phyloP scores from a whole-genome alignment of 106 monocot species.

The Allium sativum region DNA sequence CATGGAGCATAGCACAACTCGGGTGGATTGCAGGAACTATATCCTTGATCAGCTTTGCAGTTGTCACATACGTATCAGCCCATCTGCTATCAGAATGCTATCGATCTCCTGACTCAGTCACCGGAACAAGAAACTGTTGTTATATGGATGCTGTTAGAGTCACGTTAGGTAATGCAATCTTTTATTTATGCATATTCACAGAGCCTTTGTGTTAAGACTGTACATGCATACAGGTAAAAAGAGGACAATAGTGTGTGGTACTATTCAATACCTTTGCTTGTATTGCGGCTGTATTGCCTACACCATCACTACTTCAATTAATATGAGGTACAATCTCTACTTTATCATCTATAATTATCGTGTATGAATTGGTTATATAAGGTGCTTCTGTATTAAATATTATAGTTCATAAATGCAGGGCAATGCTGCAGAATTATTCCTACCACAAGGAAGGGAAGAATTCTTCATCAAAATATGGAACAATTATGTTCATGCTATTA shows the following conservation, averaged over 20 bases:
- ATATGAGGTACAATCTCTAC: too few relatives aligned
- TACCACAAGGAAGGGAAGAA: constrained; percentile 58
- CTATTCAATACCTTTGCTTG: too few relatives aligned
- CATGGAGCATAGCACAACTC: constrained; percentile 55
- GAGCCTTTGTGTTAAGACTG: too few relatives aligned
- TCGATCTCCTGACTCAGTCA: constrained; percentile 20
- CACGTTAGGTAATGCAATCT: constrained; percentile 12
- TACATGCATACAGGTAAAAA: too few relatives aligned
- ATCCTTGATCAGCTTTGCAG: neutral
- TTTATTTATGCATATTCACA: too few relatives aligned
- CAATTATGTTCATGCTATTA: constrained; percentile 35
- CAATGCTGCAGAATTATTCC: constrained; percentile 56
- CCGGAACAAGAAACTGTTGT: constrained; percentile 24
- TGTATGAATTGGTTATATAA: too few relatives aligned
- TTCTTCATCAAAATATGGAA: constrained; percentile 27
- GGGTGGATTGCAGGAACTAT: constrained; percentile 54
- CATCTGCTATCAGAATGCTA: constrained; percentile 26
- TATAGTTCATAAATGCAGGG: constrained; percentile 27
- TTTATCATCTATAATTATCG: too few relatives aligned
- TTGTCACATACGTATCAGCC: neutral
- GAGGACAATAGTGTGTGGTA: too few relatives aligned
- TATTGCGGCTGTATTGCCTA: too few relatives aligned
- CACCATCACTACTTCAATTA: too few relatives aligned
- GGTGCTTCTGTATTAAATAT: too few relatives aligned
- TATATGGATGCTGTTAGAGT: constrained; percentile 37